A percentile compares a stretch with the other conserved stretches of the same genome.
Conservation (phyloP, 2,329 filamentous ascomycete genomes). For the Colletotrichum gloeosporioides region DNA sequence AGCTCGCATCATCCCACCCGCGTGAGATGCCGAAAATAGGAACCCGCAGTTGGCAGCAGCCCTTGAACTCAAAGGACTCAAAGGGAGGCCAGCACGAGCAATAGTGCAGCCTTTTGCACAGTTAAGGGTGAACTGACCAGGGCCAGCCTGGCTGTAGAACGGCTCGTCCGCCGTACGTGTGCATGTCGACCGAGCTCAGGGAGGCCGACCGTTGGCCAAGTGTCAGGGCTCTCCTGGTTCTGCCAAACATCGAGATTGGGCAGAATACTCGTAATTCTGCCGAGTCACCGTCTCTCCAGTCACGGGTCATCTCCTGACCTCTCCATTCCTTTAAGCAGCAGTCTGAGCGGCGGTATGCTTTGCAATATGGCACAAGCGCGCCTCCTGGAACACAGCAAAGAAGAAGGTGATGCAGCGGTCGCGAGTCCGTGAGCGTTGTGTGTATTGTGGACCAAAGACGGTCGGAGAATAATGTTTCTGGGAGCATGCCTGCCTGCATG, state of each 20-base stretch:
- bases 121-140: neutral
- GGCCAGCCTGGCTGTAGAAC: neutral
- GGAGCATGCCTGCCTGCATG: neutral
- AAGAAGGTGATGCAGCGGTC: constrained; percentile 2
- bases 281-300: constrained; percentile 1
- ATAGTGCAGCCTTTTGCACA: neutral
- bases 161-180: neutral
- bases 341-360: neutral
- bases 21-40: constrained; percentile 12
- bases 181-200: neutral
- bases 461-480: constrained; percentile 4
- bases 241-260: neutral
- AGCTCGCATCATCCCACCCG: neutral
- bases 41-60: neutral
- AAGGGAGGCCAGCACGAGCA: neutral
- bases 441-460: neutral
- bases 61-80: neutral
- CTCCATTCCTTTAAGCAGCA: neutral
- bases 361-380: neutral
- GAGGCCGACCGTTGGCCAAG: neutral
- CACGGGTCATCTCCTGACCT: neutral
- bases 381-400: neutral
- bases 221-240: neutral
- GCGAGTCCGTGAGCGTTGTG: neutral
- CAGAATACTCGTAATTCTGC: neutral